Base-by-base conservation (phyloP, 257 asterid genomes). In the Capsicum pubescens region DNA sequence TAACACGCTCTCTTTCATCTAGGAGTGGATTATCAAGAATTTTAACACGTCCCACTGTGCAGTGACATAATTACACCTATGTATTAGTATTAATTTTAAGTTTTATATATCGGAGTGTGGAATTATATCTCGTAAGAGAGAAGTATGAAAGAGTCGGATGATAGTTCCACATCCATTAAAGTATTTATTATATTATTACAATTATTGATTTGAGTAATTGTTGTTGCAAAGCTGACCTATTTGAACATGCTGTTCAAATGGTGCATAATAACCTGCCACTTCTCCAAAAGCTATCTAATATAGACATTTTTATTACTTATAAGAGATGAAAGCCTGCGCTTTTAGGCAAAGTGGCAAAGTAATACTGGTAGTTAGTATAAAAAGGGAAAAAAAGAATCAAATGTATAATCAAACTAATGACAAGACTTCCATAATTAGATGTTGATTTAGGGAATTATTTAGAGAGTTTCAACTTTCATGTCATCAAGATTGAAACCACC, bases 361-460 rank as follows among this genome's bases (percentile, higher is more conserved):
- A 50, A 6, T 46, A 72, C 4, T 11, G n/a, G 36, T 21, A 46
- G 48, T 72, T 46, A 72, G 48, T 14, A 12, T 21, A 72, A 50
- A 72, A 72, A 19, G 8, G 8, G n/a, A 7, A 35, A 69, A 8
- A 16, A 69, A 69, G 64, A 58, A 58, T 17, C 64, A 19, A n/a
- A 60, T 13, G 1, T n/a, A 12, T 7, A 71, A 46, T 11, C 39
- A 46, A 72, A 46, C 59, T 72, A 72, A 50, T 48, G 80, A 72
- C 59, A 11, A 64, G 52, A 19, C 44, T 64, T 64, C 64, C 84
- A 82, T 82, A 63, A 48, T 82, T 83, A 69, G 78, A 15, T 82
- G 50, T 69, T 46, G 64, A 39, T 36, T 82, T 21, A 82, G 57
- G 39, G 69, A 44, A 61, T 80, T 60, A 59, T 44, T 10, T 3